These are phyloP conservation scores for Xylaria arbuscula DNA, from an alignment of 2,329 filamentous ascomycete species.

Conservation along the genomic window DNA sequence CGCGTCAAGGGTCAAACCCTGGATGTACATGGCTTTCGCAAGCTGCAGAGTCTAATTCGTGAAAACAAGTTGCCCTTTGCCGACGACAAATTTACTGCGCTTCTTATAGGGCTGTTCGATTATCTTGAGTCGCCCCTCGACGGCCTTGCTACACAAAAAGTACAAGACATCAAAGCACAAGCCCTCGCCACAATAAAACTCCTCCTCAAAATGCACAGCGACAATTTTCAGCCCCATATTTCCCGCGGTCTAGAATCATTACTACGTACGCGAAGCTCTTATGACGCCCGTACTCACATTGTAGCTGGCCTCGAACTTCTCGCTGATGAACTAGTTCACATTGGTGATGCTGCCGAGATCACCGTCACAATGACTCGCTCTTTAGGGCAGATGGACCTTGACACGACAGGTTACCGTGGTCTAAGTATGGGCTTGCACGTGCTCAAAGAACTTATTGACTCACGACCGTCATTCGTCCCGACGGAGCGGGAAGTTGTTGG, in stretches of 20 bases:
- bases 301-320: conserved; percentile 79
- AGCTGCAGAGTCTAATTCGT: conserved; percentile 78
- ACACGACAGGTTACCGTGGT: conserved; percentile 60
- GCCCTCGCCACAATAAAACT: conserved; percentile 79
- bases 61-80: conserved; percentile 72
- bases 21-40: conserved; percentile 85
- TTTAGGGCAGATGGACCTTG: conserved; percentile 59
- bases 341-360: conserved; percentile 72
- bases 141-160: conserved; percentile 70
- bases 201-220: conserved; percentile 74
- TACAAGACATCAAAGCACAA: conserved; percentile 78
- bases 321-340: conserved; percentile 75
- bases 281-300: conserved; percentile 77
- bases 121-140: conserved; percentile 73
- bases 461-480: conserved; percentile 60
- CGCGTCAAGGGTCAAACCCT: conserved; percentile 77
- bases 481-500: conserved; percentile 63
- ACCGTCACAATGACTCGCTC: conserved; percentile 63
- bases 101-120: conserved; percentile 75
- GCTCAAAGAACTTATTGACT: conserved; percentile 67
- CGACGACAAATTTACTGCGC: conserved; percentile 74
- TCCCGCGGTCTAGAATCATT: conserved; percentile 74
- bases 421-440: conserved; percentile 73
- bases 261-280: conserved; percentile 71
- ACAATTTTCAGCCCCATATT: conserved; percentile 74